Evolutionary conservation across 805 yeast genomes (phyloP).

Genomic region (Candida arabinofermentans): DNA sequence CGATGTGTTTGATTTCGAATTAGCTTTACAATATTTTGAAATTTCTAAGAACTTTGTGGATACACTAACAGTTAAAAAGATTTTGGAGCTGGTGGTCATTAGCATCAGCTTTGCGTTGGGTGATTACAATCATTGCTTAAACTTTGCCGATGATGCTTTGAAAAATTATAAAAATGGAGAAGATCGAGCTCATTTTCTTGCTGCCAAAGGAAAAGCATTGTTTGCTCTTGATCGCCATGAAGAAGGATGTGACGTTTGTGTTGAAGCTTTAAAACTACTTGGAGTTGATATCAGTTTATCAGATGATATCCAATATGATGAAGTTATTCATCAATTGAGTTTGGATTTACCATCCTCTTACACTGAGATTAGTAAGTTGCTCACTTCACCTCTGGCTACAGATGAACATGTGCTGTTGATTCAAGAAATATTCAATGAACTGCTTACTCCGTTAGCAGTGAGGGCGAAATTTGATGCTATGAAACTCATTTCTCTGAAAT

Average conservation of each 20-base stretch:
- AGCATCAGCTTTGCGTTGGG: constrained; percentile 30
- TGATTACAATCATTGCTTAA: constrained; percentile 33
- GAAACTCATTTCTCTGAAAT: constrained; percentile 30
- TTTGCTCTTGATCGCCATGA: constrained; percentile 27
- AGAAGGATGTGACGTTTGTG: constrained; percentile 34
- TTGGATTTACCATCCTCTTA: constrained; percentile 37
- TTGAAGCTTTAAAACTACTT: constrained; percentile 32
- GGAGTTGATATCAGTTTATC: constrained; percentile 26
- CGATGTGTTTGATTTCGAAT: constrained; percentile 37
- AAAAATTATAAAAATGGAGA: constrained; percentile 27
- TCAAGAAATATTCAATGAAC: constrained; percentile 38
- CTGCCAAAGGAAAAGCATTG: constrained; percentile 36
- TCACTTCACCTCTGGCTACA: constrained; percentile 19
- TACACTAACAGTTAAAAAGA: constrained; percentile 19
- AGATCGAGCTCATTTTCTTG: constrained; percentile 34
- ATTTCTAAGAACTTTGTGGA: constrained; percentile 31
- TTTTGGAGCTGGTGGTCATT: constrained; percentile 30
- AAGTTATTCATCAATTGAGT: constrained; percentile 20
- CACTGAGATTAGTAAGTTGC: constrained; percentile 34
- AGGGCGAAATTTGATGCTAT: constrained; percentile 27
- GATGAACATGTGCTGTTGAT: constrained; percentile 30
- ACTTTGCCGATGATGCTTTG: constrained; percentile 32
- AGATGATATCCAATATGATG: constrained; percentile 8
- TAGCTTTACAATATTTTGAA: constrained; percentile 38
- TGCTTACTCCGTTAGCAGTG: constrained; percentile 33